Evolutionary conservation across 1,284 basidiomycete genomes (phyloP), one percentile per base, ranked within the genome.

Genomic region (Sporisorium iseilematis-ciliati): DNA sequence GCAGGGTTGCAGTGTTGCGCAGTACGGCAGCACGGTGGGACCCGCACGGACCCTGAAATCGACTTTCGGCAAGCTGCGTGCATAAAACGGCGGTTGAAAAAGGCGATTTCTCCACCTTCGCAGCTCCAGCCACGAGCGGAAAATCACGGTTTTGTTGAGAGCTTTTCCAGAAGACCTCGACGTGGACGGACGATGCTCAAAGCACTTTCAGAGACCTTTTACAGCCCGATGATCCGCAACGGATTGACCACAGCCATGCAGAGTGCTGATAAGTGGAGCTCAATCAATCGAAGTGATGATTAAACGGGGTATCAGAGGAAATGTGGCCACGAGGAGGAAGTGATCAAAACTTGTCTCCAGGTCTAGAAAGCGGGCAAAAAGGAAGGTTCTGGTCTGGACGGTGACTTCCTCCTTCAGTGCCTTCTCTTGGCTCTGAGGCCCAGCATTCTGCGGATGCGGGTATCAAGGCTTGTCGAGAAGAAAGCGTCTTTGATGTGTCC

Each of bases 401-500:
- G 8, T 23, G 10, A 10, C 23, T 14, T 11, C 26, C 25, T 0
- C 20, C 7, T n/a, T 54, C 49, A 64, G 21, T 48, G 67, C 41
- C 59, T 65, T 21, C 64, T 54, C 60, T 73, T 73, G 48, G 75
- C 75, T 26, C 75, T 52, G 16, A 77, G 65, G 29, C 72, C 75
- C 2, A 77, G 53, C 65, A 65, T 52, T 45, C 75, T 31, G 11
- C 71, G 65, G 12, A 77, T 50, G n/a, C 75, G 59, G 1, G 75
- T 77, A 25, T 69, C 49, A 40, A 77, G 23, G 43, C 60, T 63
- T 8, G 65, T 75, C 1, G 69, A 78, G 38, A 66, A 61, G 16
- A 78, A 43, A 16, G 76, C 76, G 25, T 78, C 68, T 20, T 61
- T 64, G 45, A 78, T 55, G 50, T 69, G 76, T 4, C 74, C 76